Base-by-base conservation (phyloP, 2,329 filamentous ascomycete species). In the Pseudogymnoascus sp. region DNA sequence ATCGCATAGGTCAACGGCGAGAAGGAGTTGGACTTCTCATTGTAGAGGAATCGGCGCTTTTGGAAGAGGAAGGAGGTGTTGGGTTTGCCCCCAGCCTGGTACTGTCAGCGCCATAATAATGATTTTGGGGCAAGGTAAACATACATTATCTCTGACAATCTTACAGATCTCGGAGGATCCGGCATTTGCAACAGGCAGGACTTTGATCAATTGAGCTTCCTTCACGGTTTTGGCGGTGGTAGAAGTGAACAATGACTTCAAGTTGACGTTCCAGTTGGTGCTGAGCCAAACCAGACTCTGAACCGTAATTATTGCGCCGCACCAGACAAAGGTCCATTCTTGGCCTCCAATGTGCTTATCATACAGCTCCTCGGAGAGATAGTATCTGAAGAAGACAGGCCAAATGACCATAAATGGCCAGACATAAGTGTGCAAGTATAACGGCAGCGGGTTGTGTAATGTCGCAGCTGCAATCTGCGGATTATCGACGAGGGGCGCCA, bases 261-360 rank as follows among this genome's bases (percentile, higher is more conserved):
- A 79, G 72, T 92, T 87, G 73, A 99, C 91, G 72, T 90, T 97
- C 94, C 94, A 99, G 78, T 97, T 91, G 54, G 94, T 99, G 78
- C 89, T 93, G 64, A 99, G 82, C 93, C 94, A 99, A 68, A 92
- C 78, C 65, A 99, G 82, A 65, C 90, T 86, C 78, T 99, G 95
- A 61, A 88, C 71, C 9, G 92, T 96, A 73, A 95, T 81, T 72
- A 99, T 97, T 67, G 86, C 82, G 70, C 89, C 93, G 67, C 88
- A 84, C 86, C 90, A 99, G 65, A 99, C 90, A 73, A 96, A 96
- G 0, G 95, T 97, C 93, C 94, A 99, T 80, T 99, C 94, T 68
- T 89, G 86, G n/a, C 88, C 92, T 69, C 89, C 85, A 66, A 99
- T 95, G 78, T 97, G 87, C 72, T 87, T 88, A 67, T 96, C 88